phyloP scores from a whole-genome alignment of 768 basidiomycete genomes.

The Boletus sp. region DNA sequence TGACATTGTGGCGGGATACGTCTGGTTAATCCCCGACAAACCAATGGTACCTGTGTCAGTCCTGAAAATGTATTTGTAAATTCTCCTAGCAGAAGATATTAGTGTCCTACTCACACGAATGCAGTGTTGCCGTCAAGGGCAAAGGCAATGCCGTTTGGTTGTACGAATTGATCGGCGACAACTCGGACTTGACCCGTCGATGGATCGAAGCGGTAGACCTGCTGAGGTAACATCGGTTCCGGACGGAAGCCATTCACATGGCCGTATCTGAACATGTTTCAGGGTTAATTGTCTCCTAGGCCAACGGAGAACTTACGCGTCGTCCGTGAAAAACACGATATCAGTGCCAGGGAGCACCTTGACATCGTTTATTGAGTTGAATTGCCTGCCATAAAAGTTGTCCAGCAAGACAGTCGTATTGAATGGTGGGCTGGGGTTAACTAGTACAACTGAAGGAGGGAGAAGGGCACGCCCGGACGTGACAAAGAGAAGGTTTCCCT shows the following conservation, averaged over 20 bases:
- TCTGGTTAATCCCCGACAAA: slow-evolving; percentile 49
- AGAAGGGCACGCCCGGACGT: slow-evolving; percentile 64
- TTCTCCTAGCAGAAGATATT: neutral
- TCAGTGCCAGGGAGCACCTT: slow-evolving; percentile 68
- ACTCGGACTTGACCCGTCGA: slow-evolving; percentile 61
- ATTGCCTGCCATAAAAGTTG: slow-evolving; percentile 78
- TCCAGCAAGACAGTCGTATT: slow-evolving; percentile 61
- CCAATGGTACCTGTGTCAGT: slow-evolving; percentile 37
- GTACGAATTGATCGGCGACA: slow-evolving; percentile 70
- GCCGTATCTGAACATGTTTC: slow-evolving; percentile 48
- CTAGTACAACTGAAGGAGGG: slow-evolving; percentile 61
- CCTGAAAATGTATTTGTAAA: slow-evolving; percentile 23
- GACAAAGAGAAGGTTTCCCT: slow-evolving; percentile 55
- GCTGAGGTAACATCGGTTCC: slow-evolving; percentile 44
- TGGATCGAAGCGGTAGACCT: slow-evolving; percentile 43
- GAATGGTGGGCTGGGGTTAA: slow-evolving; percentile 62
- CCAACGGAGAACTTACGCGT: slow-evolving; percentile 42
- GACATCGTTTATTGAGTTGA: slow-evolving; percentile 79
- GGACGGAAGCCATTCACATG: slow-evolving; percentile 67
- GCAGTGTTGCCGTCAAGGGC: neutral
- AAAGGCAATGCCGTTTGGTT: neutral
- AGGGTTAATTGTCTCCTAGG: neutral
- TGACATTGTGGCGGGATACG: slow-evolving; percentile 68
- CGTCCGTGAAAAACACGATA: slow-evolving; percentile 75
- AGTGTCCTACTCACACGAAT: neutral